Evolutionary conservation across 495 filamentous ascomycete genomes (phyloP), one percentile per base, ranked within the genome.

Genomic region (Penicillium coffeae): DNA sequence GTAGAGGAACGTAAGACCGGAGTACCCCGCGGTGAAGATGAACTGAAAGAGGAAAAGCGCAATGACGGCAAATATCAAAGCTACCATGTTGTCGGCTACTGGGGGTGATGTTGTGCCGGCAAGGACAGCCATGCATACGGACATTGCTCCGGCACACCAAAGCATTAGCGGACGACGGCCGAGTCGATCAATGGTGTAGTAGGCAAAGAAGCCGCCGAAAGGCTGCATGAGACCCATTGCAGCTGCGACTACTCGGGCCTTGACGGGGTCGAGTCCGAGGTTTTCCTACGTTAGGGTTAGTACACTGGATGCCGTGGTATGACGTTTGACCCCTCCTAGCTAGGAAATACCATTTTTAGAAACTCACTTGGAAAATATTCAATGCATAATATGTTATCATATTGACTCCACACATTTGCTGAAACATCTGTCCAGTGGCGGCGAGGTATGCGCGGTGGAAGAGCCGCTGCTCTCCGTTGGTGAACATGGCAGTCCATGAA

Each of bases 171-270:
- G 80, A 1, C 86, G 76, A 5, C 86, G 79, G 27, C 87, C 87
- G 7, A 83, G 75, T 1, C 84, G 77, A 65, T 90, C 87, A 50
- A 90, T 86, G 38, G 84, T 78, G 69, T 86, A 89, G 80, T 85
- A 87, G 2, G 85, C 88, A 3, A 79, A 69, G 0, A 83, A 86
- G 0, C 87, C 84, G 50, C 84, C 87, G 55, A 89, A 78, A 9
- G 83, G 73, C 62, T 89, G 90, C 7, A 87, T 81, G 12, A 89
- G 68, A 73, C 85, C 85, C 74, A 87, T 89, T 6, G 87, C 73
- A 25, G 86, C 88, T 8, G 86, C 84, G 1, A 91, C 68, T 3
- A 95, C 66, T 40, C 88, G 90, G 1, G 90, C 89, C 65, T 91
- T 89, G 38, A 94, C 79, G 54, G 93, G 87, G 20, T 64, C 66